phyloP scores from a whole-genome alignment of 495 filamentous ascomycete genomes.

The Trichoderma parareesei region DNA sequence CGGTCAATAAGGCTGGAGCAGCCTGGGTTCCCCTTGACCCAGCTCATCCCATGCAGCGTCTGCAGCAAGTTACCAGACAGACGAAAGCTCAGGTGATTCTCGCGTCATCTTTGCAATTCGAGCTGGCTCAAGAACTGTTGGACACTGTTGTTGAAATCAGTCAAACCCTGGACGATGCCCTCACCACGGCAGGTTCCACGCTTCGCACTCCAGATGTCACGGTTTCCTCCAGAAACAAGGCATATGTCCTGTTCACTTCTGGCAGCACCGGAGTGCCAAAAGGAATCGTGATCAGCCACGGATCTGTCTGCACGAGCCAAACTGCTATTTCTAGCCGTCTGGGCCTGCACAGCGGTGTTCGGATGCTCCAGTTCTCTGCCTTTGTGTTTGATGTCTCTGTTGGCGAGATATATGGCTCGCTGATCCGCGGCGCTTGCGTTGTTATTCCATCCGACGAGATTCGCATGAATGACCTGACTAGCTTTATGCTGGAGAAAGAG shows the following conservation, averaged over 20 bases:
- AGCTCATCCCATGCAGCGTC: conserved; percentile 40
- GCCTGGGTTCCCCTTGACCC: conserved; percentile 51
- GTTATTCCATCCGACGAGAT: conserved; percentile 41
- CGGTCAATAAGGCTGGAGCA: conserved; percentile 51
- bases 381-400: conserved; percentile 63
- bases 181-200: background rate
- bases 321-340: conserved; percentile 29
- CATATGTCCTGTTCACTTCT: conserved; percentile 48
- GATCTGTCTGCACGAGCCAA: conserved; percentile 22
- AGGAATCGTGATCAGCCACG: conserved; percentile 35
- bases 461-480: conserved; percentile 27
- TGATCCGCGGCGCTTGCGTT: conserved; percentile 47
- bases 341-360: conserved; percentile 32
- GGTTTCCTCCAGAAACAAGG: conserved; percentile 38
- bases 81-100: background rate
- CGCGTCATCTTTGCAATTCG: background rate
- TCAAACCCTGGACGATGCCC: background rate
- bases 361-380: conserved; percentile 57
- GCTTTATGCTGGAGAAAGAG: conserved; percentile 34
- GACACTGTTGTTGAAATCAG: background rate
- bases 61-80: conserved; percentile 17
- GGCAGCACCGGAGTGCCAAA: conserved; percentile 47
- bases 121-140: background rate
- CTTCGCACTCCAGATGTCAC: conserved; percentile 21
- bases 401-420: conserved; percentile 54